Conservation (phyloP, 352 stramenopile species). For the Pythium biforme region DNA sequence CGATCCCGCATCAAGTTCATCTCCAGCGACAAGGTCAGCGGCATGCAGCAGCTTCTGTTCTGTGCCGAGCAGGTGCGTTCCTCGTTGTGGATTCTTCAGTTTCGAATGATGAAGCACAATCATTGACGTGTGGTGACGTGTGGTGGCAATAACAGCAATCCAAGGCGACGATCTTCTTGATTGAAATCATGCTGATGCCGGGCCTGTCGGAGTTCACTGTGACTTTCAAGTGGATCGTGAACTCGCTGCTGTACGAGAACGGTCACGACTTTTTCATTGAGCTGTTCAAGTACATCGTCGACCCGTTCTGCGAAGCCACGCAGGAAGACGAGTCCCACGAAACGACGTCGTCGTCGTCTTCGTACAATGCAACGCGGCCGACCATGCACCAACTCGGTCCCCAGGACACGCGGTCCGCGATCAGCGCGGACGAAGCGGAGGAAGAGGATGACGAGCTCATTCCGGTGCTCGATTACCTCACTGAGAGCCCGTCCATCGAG, state of each 20-base stretch:
- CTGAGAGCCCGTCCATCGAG: constrained; percentile 59
- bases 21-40: constrained; percentile 72
- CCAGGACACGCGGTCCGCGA: constrained; percentile 24
- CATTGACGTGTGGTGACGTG: constrained; percentile 15
- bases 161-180: constrained; percentile 80
- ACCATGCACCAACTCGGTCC: constrained; percentile 18
- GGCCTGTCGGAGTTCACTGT: constrained; percentile 76
- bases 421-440: constrained; percentile 32
- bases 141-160: constrained; percentile 39
- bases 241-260: constrained; percentile 84
- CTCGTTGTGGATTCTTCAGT: neutral
- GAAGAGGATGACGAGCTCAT: constrained; percentile 42
- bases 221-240: constrained; percentile 89
- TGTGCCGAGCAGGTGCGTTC: constrained; percentile 71
- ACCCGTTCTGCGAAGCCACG: constrained; percentile 48
- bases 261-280: constrained; percentile 80
- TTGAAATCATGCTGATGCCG: constrained; percentile 77
- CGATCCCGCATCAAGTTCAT: constrained; percentile 60
- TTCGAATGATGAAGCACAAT: neutral
- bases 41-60: constrained; percentile 78
- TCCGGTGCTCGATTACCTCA: constrained; percentile 66
- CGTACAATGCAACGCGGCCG: constrained; percentile 12
- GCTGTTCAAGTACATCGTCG: constrained; percentile 70
- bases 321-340: constrained; percentile 10
- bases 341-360: constrained; percentile 14